phyloP scores from a whole-genome alignment of 305 asterid species.

The Fraxinus dipetala region DNA sequence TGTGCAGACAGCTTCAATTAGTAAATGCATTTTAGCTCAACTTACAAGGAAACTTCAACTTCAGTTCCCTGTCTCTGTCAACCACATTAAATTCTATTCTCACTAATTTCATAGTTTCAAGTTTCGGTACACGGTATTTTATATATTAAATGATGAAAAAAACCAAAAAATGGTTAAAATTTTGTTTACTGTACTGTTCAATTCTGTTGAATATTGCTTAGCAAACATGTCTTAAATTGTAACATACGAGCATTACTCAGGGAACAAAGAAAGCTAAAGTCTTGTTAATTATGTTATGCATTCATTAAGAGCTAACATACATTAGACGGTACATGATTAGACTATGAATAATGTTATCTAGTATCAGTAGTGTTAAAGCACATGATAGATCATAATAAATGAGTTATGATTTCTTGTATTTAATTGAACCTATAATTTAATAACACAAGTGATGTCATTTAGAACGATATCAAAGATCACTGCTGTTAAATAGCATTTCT shows the following conservation, averaged over 20 bases:
- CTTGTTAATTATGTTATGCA: neutral
- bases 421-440: no score
- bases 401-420: no score
- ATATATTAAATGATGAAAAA: neutral
- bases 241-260: neutral
- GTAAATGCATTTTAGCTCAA: conserved; percentile 2
- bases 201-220: neutral
- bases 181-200: neutral
- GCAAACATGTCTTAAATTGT: neutral
- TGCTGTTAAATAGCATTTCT: no score
- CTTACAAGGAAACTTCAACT: conserved; percentile 26
- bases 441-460: no score
- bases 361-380: no score
- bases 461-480: no score
- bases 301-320: neutral
- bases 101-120: neutral
- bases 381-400: no score
- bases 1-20: neutral
- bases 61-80: neutral
- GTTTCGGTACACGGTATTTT: neutral
- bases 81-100: neutral
- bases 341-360: no score
- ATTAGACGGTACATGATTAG: neutral
- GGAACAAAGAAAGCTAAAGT: neutral
- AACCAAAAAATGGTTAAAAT: neutral